phyloP scores from a whole-genome alignment of 805 yeast species.

The Tanozyma kutaoensis region DNA sequence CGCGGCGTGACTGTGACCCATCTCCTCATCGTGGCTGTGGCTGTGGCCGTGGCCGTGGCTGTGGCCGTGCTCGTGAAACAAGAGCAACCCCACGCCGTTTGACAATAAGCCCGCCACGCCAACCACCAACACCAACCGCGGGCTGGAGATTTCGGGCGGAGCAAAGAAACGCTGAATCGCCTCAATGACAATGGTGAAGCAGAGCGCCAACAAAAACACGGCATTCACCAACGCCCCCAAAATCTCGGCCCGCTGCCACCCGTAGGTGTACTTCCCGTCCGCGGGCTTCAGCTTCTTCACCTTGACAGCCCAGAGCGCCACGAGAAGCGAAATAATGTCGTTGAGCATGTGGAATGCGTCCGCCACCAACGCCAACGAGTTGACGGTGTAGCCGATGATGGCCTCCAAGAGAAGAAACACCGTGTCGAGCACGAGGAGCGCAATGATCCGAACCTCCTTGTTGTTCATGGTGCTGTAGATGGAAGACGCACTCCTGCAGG shows the following conservation, averaged over 20 bases:
- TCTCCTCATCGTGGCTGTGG: slow-evolving; percentile 1
- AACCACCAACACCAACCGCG: slow-evolving; percentile 69
- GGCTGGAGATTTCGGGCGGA: slow-evolving; percentile 70
- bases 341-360: slow-evolving; percentile 97
- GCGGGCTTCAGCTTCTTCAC: slow-evolving; percentile 76
- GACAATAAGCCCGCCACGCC: slow-evolving; percentile 77
- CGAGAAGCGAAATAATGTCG: slow-evolving; percentile 78
- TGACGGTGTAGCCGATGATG: slow-evolving; percentile 78
- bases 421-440: slow-evolving; percentile 66
- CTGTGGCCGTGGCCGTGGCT: slow-evolving; percentile 36
- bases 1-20: slow-evolving; percentile 22
- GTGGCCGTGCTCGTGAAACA: slow-evolving; percentile 69
- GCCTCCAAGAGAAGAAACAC: slow-evolving; percentile 78
- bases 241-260: slow-evolving; percentile 97
- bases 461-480: too few species aligned
- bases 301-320: slow-evolving; percentile 93
- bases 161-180: slow-evolving; percentile 81
- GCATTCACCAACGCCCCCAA: slow-evolving; percentile 92
- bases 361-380: slow-evolving; percentile 88
- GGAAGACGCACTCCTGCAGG: too few species aligned
- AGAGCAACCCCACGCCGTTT: slow-evolving; percentile 67
- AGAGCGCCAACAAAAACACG: slow-evolving; percentile 81
- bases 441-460: slow-evolving; percentile 60
- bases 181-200: slow-evolving; percentile 85
- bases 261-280: slow-evolving; percentile 85